phyloP scores from a whole-genome alignment of 208 protist genomes.

The Wallacemonas sp. region DNA sequence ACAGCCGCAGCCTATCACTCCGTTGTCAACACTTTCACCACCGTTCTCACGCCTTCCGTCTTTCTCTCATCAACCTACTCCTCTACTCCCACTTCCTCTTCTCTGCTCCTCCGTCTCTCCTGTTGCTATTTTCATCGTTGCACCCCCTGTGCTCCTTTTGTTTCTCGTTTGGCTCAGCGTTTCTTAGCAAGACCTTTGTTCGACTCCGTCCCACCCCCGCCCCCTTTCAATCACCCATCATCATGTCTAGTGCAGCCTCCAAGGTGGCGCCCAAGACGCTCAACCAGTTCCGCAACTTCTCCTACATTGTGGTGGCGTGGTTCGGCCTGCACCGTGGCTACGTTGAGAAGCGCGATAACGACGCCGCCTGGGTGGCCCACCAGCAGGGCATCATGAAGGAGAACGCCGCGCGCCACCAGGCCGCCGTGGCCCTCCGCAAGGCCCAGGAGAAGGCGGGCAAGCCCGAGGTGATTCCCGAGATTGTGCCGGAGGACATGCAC shows the following conservation, averaged over 20 bases:
- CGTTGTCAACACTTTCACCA: no score
- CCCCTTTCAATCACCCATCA: conserved; percentile 2
- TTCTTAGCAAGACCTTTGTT: conserved; percentile 9
- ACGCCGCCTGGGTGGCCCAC: conserved; percentile 73
- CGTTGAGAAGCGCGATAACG: conserved; percentile 80
- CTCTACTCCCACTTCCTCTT: neutral
- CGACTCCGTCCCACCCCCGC: neutral
- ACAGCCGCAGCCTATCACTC: no score
- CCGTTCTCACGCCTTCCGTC: neutral
- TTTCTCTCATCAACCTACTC: neutral
- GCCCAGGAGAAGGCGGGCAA: conserved; percentile 22
- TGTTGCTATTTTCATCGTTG: no score
- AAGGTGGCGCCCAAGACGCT: conserved; percentile 87
- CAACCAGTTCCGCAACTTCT: conserved; percentile 87
- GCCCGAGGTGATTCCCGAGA: conserved; percentile 40
- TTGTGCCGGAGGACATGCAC: conserved; percentile 65
- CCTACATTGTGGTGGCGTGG: conserved; percentile 82
- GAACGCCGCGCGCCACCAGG: conserved; percentile 64
- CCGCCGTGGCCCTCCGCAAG: conserved; percentile 41
- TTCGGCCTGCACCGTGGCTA: conserved; percentile 78
- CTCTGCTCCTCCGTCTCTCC: neutral
- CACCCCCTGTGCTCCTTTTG: neutral
- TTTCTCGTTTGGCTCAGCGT: no score
- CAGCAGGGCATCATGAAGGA: conserved; percentile 64
- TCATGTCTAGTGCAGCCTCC: conserved; percentile 45